These are phyloP conservation scores for Ricinus communis DNA, from an alignment of 345 rosid genomes.

Conservation along the genomic window DNA sequence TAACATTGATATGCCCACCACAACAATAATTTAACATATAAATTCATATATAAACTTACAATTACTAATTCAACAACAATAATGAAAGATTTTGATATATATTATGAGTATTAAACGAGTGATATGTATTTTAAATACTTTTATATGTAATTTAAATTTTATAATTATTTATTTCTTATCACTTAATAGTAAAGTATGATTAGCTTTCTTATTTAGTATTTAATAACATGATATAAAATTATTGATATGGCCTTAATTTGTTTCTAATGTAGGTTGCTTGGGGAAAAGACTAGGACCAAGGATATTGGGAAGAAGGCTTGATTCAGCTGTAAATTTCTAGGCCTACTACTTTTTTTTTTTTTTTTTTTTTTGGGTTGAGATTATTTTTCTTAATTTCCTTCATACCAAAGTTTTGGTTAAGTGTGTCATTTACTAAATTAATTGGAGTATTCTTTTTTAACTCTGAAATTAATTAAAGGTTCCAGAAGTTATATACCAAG, in stretches of 20 bases:
- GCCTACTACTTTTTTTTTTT: neutral
- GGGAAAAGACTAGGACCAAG: conserved; percentile 85
- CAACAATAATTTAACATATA: neutral
- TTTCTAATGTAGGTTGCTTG: conserved; percentile 59
- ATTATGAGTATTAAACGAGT: too few species aligned
- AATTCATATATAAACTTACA: neutral
- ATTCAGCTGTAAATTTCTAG: conserved; percentile 53
- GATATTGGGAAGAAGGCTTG: conserved; percentile 64
- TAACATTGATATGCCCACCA: neutral
- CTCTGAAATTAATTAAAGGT: conserved; percentile 42
- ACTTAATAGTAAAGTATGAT: too few species aligned
- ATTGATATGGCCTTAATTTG: neutral
- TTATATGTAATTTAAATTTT: too few species aligned
- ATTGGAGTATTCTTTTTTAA: conserved; percentile 8
- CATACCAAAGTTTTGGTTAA: neutral
- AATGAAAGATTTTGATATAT: too few species aligned
- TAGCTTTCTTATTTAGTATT: too few species aligned
- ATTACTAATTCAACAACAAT: neutral
- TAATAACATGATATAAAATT: neutral
- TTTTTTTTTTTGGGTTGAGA: too few species aligned
- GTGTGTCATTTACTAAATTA: conserved; percentile 7
- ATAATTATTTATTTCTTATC: too few species aligned
- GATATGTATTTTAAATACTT: too few species aligned
- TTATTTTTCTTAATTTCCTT: too few species aligned
- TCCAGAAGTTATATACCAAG: conserved; percentile 78